A percentile compares a stretch with the other conserved stretches of the same genome.
Evolutionary conservation across 345 rosid species (phyloP).

Genomic region (Gossypium australe): DNA sequence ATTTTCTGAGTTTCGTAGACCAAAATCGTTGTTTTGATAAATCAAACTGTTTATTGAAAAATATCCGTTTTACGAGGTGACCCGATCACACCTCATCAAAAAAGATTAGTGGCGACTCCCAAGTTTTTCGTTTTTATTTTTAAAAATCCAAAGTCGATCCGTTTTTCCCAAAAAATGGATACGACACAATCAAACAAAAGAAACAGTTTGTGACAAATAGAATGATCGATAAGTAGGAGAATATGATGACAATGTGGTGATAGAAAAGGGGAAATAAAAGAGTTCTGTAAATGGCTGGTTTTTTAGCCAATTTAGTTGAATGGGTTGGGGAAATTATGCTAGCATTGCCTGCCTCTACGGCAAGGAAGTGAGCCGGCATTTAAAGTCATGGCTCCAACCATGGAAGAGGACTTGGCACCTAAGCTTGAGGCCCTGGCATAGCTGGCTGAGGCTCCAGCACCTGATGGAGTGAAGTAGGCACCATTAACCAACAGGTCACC

Average conservation of each 20-base stretch:
- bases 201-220: slow-evolving; percentile 16
- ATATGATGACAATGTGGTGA: slow-evolving; percentile 29
- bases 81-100: no score
- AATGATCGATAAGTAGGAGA: slow-evolving; percentile 1
- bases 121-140: no score
- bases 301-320: slow-evolving; percentile 14
- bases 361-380: slow-evolving; percentile 73
- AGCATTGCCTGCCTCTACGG: slow-evolving; percentile 52
- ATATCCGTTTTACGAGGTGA: no score
- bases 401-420: slow-evolving; percentile 80
- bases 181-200: not conserved
- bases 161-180: no score
- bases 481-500: slow-evolving; percentile 84
- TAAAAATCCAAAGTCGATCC: no score
- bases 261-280: slow-evolving; percentile 43
- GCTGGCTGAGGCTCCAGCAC: slow-evolving; percentile 79
- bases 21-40: no score
- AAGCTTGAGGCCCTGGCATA: slow-evolving; percentile 87
- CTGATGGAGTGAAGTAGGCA: slow-evolving; percentile 84
- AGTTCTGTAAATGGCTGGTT: slow-evolving; percentile 22
- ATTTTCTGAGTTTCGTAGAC: no score
- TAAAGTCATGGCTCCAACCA: slow-evolving; percentile 71
- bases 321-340: not conserved
- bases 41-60: no score
- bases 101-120: no score